Base-by-base conservation (phyloP, 805 yeast species). In the Tanozyma kutaoensis region DNA sequence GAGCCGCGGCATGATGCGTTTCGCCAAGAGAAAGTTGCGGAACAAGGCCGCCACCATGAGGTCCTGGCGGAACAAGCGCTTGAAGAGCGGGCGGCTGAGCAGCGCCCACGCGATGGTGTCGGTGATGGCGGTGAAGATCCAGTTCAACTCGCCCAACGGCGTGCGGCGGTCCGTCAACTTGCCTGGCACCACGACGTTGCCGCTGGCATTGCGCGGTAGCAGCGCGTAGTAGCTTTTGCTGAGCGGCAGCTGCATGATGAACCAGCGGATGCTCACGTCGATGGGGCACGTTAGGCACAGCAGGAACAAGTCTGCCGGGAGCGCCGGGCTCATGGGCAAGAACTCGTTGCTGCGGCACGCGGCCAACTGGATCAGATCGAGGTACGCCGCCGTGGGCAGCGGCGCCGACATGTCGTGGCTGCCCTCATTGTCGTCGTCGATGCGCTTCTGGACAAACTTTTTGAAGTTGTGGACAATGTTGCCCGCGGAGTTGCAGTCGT, bases 31-130 rank as follows among this genome's bases (percentile, higher is more conserved):
- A 45, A 91, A 91, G 54, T 91, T 91, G 38, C 98, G 68, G 52
- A 91, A 91, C 35, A 91, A 58, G 0, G 96, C 96, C 3, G 97
- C 96, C 8, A 91, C 95, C 76, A 91, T 86, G 40, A 88, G 58
- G 48, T 91, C 98, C 49, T 88, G 98, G 46, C 98, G 69, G 44
- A 91, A 91, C 7, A 91, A 58, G 33, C 86, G 68, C 44, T 86
- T 88, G 60, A 91, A 91, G 17, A 91, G 55, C 0, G 93, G 84
- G 34, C 95, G 63, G 3, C 93, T 84, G 20, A 91, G 54, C 3
- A 86, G 71, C 0, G 95, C 82, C 96, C 97, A 91, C 2, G 98
- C 98, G 28, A 91, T 88, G 0, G 97, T 88, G 50, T 91, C 98
- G 3, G 97, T 88, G 22, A 91, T 84, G 2, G 98, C 96, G 1